phyloP scores from a whole-genome alignment of 2,329 filamentous ascomycete species.

The Tolypocladium tropicale region DNA sequence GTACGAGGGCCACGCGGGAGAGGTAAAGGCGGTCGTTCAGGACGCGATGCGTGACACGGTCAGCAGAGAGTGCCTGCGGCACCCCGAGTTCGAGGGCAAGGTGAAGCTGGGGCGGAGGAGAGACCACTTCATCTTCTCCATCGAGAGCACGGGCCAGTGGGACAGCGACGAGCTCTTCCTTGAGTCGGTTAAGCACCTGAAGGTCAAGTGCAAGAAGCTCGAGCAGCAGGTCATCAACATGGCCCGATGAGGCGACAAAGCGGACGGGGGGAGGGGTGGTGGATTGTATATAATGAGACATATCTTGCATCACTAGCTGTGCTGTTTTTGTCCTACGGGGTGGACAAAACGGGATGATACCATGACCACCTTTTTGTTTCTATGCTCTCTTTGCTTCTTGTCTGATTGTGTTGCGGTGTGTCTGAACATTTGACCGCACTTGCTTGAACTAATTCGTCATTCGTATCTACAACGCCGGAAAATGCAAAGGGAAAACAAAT shows the following conservation, averaged over 20 bases:
- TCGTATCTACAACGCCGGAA: slow-evolving; percentile 16
- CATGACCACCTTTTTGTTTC: slow-evolving; percentile 13
- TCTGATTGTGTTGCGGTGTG: neutral
- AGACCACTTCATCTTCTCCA: slow-evolving; percentile 94
- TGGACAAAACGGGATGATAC: slow-evolving; percentile 22
- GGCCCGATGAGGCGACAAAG: slow-evolving; percentile 31
- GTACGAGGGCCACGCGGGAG: slow-evolving; percentile 65
- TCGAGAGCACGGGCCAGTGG: slow-evolving; percentile 94
- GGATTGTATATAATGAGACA: neutral
- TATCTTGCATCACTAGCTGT: neutral
- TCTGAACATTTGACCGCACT: neutral
- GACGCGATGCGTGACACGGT: slow-evolving; percentile 93
- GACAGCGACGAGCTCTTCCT: slow-evolving; percentile 90
- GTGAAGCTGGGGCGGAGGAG: slow-evolving; percentile 82
- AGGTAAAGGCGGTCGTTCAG: slow-evolving; percentile 77
- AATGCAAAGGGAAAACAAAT: slow-evolving; percentile 9
- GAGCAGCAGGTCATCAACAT: slow-evolving; percentile 61
- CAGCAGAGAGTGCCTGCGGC: slow-evolving; percentile 81
- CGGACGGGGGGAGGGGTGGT: neutral
- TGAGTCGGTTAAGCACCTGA: slow-evolving; percentile 76
- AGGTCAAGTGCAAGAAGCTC: slow-evolving; percentile 69
- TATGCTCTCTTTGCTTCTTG: slow-evolving; percentile 1
- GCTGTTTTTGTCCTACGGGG: slow-evolving; percentile 7
- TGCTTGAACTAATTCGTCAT: neutral
- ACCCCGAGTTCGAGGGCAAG: slow-evolving; percentile 89